Percentiles rank a stretch among this genome's conserved stretches.
Conservation (phyloP, 331 rosid species). For the Malus hybrid region DNA sequence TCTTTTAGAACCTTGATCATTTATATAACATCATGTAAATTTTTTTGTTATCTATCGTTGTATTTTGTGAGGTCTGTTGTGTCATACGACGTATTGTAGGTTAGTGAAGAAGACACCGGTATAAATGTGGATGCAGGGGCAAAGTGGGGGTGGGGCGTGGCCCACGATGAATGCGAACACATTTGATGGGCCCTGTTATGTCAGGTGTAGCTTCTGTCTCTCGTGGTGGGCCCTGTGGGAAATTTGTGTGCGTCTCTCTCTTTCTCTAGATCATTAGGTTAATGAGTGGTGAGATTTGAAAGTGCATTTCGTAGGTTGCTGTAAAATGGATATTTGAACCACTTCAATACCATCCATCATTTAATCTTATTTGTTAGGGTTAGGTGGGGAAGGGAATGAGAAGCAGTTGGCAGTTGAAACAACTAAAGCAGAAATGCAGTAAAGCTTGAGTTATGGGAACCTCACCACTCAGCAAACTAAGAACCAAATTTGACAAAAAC, state of each 20-base stretch:
- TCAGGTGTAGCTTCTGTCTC: neutral
- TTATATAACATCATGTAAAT: neutral
- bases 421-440: neutral
- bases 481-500: too few species aligned
- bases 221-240: neutral
- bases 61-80: too few species aligned
- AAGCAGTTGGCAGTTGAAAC: conserved; percentile 8
- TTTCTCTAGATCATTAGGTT: neutral
- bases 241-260: neutral
- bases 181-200: neutral
- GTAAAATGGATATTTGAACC: neutral
- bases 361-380: neutral
- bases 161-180: neutral
- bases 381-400: conserved; percentile 12
- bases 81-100: too few species aligned
- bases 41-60: too few species aligned
- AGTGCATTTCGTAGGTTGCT: neutral
- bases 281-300: neutral
- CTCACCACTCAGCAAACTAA: neutral
- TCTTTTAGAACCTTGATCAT: too few species aligned
- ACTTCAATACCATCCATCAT: neutral
- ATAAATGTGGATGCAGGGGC: neutral
- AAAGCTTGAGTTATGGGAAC: neutral
- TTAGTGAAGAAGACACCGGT: neutral
- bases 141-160: neutral